A percentile compares a stretch with the other conserved stretches of the same genome.
Conservation (phyloP, 2,329 filamentous ascomycete genomes). For the Trichoderma aggressivum region DNA sequence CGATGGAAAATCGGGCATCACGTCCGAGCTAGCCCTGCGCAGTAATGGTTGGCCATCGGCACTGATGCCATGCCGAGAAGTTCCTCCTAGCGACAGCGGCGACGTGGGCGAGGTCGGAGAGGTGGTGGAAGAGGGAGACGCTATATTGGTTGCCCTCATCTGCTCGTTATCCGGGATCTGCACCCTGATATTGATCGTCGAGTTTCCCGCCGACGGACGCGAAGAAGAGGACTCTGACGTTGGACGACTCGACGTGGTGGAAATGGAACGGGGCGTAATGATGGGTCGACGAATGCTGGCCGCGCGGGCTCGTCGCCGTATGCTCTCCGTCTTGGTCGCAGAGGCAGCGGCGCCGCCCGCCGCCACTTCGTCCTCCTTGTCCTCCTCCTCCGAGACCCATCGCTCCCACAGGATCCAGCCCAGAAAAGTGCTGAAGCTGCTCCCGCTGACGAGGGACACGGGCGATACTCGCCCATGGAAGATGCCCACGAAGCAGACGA, state of each 20-base stretch:
- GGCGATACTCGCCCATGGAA: slow-evolving; percentile 84
- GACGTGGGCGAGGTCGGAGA: slow-evolving; percentile 11
- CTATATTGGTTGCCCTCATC: slow-evolving; percentile 12
- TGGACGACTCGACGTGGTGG: slow-evolving; percentile 25
- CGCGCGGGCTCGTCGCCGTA: slow-evolving; percentile 34
- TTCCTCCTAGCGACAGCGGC: neutral
- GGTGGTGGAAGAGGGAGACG: slow-evolving; percentile 39
- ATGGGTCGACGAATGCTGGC: slow-evolving; percentile 38
- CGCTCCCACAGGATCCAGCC: slow-evolving; percentile 91
- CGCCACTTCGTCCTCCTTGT: slow-evolving; percentile 40
- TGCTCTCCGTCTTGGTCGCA: slow-evolving; percentile 33
- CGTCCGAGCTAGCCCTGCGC: slow-evolving; percentile 31
- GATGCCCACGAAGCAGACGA: slow-evolving; percentile 90
- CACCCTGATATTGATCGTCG: slow-evolving; percentile 41
- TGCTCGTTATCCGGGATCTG: slow-evolving; percentile 6
- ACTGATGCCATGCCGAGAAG: neutral
- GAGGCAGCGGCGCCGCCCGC: slow-evolving; percentile 34
- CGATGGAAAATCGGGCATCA: slow-evolving; percentile 29
- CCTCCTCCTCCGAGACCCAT: slow-evolving; percentile 75
- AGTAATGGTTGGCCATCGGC: slow-evolving; percentile 22
- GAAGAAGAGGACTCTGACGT: slow-evolving; percentile 26
- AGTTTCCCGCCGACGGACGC: slow-evolving; percentile 42
- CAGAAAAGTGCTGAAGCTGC: slow-evolving; percentile 75
- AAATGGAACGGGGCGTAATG: slow-evolving; percentile 29
- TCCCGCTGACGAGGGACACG: slow-evolving; percentile 82